Evolutionary conservation across 2,329 filamentous ascomycete species (phyloP).

Genomic region (Elsinoe batatas): DNA sequence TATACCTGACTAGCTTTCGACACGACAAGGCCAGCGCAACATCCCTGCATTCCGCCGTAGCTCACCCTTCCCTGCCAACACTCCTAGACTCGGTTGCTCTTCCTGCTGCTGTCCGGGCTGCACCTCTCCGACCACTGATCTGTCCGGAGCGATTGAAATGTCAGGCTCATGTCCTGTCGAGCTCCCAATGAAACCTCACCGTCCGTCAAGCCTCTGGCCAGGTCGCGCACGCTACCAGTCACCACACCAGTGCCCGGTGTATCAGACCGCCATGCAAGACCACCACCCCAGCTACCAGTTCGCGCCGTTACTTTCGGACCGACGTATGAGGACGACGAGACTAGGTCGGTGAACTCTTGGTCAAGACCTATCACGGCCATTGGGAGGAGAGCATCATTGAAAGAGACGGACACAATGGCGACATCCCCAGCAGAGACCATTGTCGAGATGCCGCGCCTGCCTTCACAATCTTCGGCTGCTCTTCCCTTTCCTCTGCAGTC

Average conservation of each 20-base stretch:
- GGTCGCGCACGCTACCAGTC: slow-evolving; percentile 5
- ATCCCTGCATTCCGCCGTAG: background rate
- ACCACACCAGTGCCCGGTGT: slow-evolving; percentile 1
- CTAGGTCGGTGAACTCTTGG: background rate
- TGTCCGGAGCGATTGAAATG: slow-evolving; percentile 10
- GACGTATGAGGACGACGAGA: background rate
- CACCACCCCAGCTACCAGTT: background rate
- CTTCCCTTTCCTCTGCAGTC: slow-evolving; percentile 14
- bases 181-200: slow-evolving; percentile 9
- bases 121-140: slow-evolving; percentile 1
- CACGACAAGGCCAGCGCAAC: background rate
- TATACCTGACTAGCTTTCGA: background rate
- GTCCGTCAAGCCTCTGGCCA: slow-evolving; percentile 9
- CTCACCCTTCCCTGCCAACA: slow-evolving; percentile 4
- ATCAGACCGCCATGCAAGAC: slow-evolving; percentile 2
- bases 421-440: slow-evolving; percentile 9
- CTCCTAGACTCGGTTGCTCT: background rate
- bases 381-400: background rate
- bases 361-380: background rate
- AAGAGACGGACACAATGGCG: slow-evolving; percentile 3
- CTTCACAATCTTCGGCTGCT: slow-evolving; percentile 11
- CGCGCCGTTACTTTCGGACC: background rate
- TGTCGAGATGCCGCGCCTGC: slow-evolving; percentile 9
- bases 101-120: slow-evolving; percentile 4
- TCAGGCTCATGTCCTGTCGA: slow-evolving; percentile 14